A percentile compares a stretch with the other conserved stretches of the same genome.
Conservation (phyloP, 805 yeast genomes). For the Candida succiphila region DNA sequence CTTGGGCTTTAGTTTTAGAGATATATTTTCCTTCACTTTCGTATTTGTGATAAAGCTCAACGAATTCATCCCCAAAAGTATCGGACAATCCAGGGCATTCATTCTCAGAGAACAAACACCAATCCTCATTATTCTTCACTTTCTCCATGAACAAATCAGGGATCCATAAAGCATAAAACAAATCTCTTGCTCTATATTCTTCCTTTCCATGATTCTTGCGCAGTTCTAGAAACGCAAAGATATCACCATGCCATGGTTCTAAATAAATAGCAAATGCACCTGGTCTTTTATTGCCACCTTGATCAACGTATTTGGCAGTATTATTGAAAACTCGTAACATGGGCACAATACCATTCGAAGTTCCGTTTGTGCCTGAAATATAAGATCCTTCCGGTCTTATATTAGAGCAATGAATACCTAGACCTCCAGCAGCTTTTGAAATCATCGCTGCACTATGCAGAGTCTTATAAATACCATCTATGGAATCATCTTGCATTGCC, state of each 20-base stretch:
- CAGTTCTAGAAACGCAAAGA: conserved; percentile 76
- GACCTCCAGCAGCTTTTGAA: conserved; percentile 93
- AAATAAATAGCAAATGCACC: conserved; percentile 92
- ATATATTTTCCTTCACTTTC: conserved; percentile 61
- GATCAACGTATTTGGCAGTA: conserved; percentile 95
- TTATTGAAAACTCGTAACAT: conserved; percentile 92
- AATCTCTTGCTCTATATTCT: conserved; percentile 85
- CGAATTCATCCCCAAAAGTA: conserved; percentile 78
- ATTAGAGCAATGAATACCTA: conserved; percentile 83
- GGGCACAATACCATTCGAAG: conserved; percentile 90
- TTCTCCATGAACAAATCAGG: conserved; percentile 91
- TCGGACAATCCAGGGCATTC: conserved; percentile 82
- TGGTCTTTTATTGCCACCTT: conserved; percentile 97
- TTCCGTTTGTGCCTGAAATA: conserved; percentile 88
- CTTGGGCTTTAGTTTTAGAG: conserved; percentile 71
- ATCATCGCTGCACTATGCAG: conserved; percentile 82
- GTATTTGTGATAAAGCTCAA: conserved; percentile 56
- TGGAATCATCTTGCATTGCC: conserved; percentile 90
- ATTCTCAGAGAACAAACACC: conserved; percentile 89
- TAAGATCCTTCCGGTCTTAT: conserved; percentile 80
- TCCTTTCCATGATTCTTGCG: conserved; percentile 94
- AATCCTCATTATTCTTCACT: conserved; percentile 65
- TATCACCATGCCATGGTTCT: conserved; percentile 96
- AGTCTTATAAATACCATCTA: conserved; percentile 90
- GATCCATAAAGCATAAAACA: conserved; percentile 90